Base-by-base conservation (phyloP, 2,329 filamentous ascomycete species). In the Verticillium alfalfae region DNA sequence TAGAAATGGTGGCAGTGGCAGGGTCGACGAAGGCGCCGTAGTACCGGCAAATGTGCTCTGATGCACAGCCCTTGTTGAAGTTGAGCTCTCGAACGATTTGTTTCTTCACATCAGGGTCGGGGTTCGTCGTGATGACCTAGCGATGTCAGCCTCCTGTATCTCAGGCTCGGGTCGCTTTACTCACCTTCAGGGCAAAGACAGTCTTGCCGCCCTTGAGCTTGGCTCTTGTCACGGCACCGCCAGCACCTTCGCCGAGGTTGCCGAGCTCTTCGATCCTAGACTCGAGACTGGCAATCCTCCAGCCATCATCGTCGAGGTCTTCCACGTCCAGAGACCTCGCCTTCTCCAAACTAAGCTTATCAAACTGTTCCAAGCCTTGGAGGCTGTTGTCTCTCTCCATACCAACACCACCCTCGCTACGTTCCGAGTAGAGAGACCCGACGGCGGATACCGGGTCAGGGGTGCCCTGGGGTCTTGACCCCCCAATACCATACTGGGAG, bases 41-140 rank as follows among this genome's bases (percentile, higher is more conserved):
- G 78, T 99, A 99, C 66, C 90, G 88, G 78, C 95, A 99, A 70
- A 99, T 99, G 74, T 98, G 93, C 63, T 95, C 90, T 5, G 93
- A 97, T 6, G 92, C 93, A 73, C 95, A 98, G 67, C 93, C 92
- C 77, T 97, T 97, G 83, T 99, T 99, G 83, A 98, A 99, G 65
- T 91, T 92, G 60, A 99, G 83, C 75, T 99, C 95, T 71, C 95
- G 90, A 63, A 98, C 86, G 69, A 99, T 99, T 77, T 99, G 95
- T 74, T 96, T 97, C 82, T 97, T 98, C 64, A 98, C 92, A 72
- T 97, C 94, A 13, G 95, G 94, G 69, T 99, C 95, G 2, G 95
- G 95, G 73, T 98, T 96, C 38, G 95, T 97, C 2, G 95, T 99
- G 73, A 99, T 99, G 71, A 99, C 90, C 94, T 96, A 65, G 2